A percentile compares a stretch with the other conserved stretches of the same genome.
These are phyloP conservation scores for Pyrenopolyporus hunteri DNA, from an alignment of 495 filamentous ascomycete species.

Conservation along the genomic window DNA sequence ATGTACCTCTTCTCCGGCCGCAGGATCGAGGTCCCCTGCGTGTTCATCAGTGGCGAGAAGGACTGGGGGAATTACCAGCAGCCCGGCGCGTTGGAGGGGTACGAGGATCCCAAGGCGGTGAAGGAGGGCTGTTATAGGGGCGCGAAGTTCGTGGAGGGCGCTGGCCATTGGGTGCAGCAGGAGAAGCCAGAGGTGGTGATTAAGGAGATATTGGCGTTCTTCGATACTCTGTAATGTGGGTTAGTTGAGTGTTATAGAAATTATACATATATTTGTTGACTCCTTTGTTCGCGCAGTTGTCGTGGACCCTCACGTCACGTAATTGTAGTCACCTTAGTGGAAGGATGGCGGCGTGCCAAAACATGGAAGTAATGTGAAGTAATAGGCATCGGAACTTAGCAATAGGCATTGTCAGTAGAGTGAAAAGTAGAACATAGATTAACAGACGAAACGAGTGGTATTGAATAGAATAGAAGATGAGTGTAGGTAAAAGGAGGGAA, in stretches of 20 bases:
- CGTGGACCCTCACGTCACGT: no score
- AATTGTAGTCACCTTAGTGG: no score
- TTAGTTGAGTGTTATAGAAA: not conserved
- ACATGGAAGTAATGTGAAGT: no score
- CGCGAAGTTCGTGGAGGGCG: conserved; percentile 59
- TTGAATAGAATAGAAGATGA: no score
- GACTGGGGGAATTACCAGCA: conserved; percentile 75
- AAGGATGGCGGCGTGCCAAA: no score
- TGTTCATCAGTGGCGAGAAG: conserved; percentile 63
- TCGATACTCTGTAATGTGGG: conserved; percentile 33
- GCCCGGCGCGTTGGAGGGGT: conserved; percentile 65
- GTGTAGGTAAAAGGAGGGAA: not conserved
- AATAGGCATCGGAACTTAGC: no score
- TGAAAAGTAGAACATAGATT: no score
- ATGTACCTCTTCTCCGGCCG: conserved; percentile 64
- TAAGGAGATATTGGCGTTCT: conserved; percentile 56
- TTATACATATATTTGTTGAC: not conserved
- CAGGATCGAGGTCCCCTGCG: conserved; percentile 66
- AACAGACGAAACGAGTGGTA: no score
- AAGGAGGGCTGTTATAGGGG: conserved; percentile 53
- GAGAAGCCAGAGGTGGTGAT: conserved; percentile 64
- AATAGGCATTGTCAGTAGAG: no score
- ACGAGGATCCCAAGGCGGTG: conserved; percentile 55
- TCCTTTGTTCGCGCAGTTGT: not conserved
- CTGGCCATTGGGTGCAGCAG: conserved; percentile 73